Percentiles rank a stretch among this genome's conserved stretches.
Conservation (phyloP, 306 rosid species). For the Sicyos baderoa region DNA sequence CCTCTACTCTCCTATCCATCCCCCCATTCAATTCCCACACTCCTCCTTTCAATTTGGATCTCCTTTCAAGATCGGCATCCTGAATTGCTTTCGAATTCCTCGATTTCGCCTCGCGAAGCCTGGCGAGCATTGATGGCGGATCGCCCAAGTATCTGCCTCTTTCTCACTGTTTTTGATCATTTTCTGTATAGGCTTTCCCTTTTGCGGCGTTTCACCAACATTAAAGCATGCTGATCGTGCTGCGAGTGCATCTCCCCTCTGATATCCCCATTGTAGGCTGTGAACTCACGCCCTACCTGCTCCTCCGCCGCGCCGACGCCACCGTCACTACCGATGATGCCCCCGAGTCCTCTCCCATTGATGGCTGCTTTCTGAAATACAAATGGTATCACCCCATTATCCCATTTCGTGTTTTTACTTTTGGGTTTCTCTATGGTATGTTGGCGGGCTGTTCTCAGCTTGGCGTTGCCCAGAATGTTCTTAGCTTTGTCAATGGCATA, state of each 20-base stretch:
- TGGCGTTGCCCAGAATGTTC: not conserved
- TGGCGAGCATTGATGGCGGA: conserved; percentile 87
- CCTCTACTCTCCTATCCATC: conserved; percentile 12
- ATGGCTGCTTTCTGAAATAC: conserved; percentile 74
- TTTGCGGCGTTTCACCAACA: conserved; percentile 36
- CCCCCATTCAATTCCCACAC: not conserved
- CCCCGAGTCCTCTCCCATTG: conserved; percentile 61
- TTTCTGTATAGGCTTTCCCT: conserved; percentile 34
- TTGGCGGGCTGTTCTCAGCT: not conserved
- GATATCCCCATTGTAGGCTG: conserved; percentile 97
- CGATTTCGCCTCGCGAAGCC: conserved; percentile 35
- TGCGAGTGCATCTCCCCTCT: conserved; percentile 89
- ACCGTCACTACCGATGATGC: conserved; percentile 54
- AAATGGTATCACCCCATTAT: conserved; percentile 54
- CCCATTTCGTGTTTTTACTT: not conserved
- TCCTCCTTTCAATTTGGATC: not conserved
- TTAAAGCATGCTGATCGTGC: conserved; percentile 85
- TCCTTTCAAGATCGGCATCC: not conserved
- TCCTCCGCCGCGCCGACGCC: conserved; percentile 59
- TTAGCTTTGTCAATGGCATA: not conserved
- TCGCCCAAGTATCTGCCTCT: conserved; percentile 65
- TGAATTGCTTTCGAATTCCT: not conserved
- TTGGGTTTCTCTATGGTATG: not conserved
- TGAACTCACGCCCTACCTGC: conserved; percentile 91
- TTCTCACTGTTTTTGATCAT: conserved; percentile 20